Percentiles rank a stretch among this genome's conserved stretches.
Conservation (phyloP, 2,329 filamentous ascomycete genomes). For the Alternaria arbusti region DNA sequence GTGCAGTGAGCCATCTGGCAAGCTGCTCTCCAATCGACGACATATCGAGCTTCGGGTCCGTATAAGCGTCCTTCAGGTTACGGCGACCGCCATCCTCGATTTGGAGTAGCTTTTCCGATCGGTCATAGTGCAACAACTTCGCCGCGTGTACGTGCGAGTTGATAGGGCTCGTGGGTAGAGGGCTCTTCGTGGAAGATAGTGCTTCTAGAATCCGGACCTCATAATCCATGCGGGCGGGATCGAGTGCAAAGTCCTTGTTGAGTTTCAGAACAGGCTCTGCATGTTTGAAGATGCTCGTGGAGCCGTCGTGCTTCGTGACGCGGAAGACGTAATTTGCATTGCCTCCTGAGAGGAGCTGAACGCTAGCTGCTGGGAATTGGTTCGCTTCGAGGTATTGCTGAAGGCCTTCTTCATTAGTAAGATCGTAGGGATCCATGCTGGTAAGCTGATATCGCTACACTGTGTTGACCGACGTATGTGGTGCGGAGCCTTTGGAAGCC, state of each 20-base stretch:
- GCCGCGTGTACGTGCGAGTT: conserved; percentile 25
- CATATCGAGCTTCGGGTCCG: conserved; percentile 24
- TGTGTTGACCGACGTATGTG: neutral
- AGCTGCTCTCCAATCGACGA: conserved; percentile 29
- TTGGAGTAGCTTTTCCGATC: conserved; percentile 32
- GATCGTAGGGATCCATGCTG: conserved; percentile 1
- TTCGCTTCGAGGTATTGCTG: conserved; percentile 23
- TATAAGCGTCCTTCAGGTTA: conserved; percentile 44
- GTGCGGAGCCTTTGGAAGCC: neutral
- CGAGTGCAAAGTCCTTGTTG: conserved; percentile 33
- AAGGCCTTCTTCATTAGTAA: conserved; percentile 32
- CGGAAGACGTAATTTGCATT: conserved; percentile 48
- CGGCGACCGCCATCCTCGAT: conserved; percentile 39
- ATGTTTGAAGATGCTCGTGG: conserved; percentile 43
- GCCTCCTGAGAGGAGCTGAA: conserved; percentile 39
- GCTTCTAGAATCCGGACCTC: conserved; percentile 36
- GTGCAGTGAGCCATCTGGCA: conserved; percentile 41
- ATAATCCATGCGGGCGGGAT: conserved; percentile 42
- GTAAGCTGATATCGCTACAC: neutral
- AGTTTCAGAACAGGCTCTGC: conserved; percentile 39
- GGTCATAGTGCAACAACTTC: conserved; percentile 32
- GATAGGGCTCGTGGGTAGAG: conserved; percentile 7
- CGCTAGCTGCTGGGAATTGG: neutral
- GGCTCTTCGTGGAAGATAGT: conserved; percentile 11
- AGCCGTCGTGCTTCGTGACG: conserved; percentile 16